Base-by-base conservation (phyloP, 768 basidiomycete species). In the Tricholoma hemisulphureum region DNA sequence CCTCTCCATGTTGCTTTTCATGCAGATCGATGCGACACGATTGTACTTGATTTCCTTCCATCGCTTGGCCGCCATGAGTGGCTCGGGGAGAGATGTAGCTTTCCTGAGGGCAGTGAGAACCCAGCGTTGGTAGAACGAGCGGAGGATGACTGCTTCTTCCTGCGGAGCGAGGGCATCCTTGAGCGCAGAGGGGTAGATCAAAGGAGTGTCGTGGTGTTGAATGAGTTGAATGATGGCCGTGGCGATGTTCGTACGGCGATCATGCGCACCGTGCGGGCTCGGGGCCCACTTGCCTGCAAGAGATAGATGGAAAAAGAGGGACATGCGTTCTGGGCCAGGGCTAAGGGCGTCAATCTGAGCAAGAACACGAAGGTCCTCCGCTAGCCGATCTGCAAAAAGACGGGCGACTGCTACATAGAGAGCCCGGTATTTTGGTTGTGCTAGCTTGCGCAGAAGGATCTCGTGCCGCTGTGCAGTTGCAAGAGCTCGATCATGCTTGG, bases 211-310 rank as follows among this genome's bases (percentile, higher is more conserved):
- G 0, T 70, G 63, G 3, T 73, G 68, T 60, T 79, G 78, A 11
- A 91, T 73, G 50, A 86, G 76, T 13, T 82, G 71, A 13, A 76
- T 72, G 43, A 91, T 80, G 35, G 87, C 87, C 0, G 88, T 85
- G 4, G 83, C 69, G 60, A 91, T 83, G 66, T 86, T 85, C 2
- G 84, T 85, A 56, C 78, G 73, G 10, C 81, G 77, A 63, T 90
- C 89, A 55, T 89, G 88, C 3, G 83, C 76, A 3, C 75, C 72
- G 4, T 69, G 76, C 13, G 84, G 83, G 2, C 82, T 81, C 0
- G 89, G 88, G 0, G 87, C 87, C 88, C 88, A 91, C 68, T 90
- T 91, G 1, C 78, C 78, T 1, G 80, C 86, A 14, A 88, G 78
- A 7, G 81, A 81, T n/a, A 90, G 71, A 28, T 75, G 70, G 58